Percentiles rank a stretch among this genome's conserved stretches.
Conservation (phyloP, 208 protist genomes). For the Angomonas deanei region DNA sequence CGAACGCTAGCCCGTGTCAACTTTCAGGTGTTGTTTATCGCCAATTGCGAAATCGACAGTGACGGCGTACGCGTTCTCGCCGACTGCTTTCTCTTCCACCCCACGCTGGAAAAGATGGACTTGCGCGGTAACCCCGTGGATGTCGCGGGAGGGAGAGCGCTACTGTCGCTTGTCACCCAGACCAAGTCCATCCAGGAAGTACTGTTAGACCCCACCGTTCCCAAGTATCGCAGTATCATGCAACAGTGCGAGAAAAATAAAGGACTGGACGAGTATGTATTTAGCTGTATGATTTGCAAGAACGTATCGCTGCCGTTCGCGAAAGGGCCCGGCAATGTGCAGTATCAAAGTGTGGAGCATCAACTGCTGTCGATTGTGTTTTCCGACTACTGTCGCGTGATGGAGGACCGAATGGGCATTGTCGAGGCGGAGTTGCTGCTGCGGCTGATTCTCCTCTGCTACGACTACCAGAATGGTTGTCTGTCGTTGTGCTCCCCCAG, state of each 20-base stretch:
- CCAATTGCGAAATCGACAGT: slow-evolving; percentile 32
- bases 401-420: slow-evolving; percentile 14
- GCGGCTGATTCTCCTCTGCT: slow-evolving; percentile 38
- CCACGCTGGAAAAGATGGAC: slow-evolving; percentile 63
- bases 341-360: not conserved
- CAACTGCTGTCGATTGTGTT: slow-evolving; percentile 22
- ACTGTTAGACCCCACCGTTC: slow-evolving; percentile 45
- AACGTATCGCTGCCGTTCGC: not conserved
- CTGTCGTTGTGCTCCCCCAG: slow-evolving; percentile 57
- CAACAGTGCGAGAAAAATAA: slow-evolving; percentile 62
- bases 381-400: slow-evolving; percentile 14
- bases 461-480: slow-evolving; percentile 41
- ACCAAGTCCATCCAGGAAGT: slow-evolving; percentile 60
- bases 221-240: slow-evolving; percentile 64
- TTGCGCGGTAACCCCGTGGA: slow-evolving; percentile 56
- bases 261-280: slow-evolving; percentile 16
- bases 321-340: not conserved
- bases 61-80: slow-evolving; percentile 51
- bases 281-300: slow-evolving; percentile 50
- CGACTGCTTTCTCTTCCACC: slow-evolving; percentile 45
- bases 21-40: slow-evolving; percentile 44
- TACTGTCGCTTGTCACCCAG: slow-evolving; percentile 46
- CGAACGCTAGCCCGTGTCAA: slow-evolving; percentile 49
- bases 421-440: slow-evolving; percentile 46
- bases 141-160: slow-evolving; percentile 36